A percentile compares a stretch with the other conserved stretches of the same genome.
Conservation (phyloP, 176 grass and related monocot species). For the Oryza glaberrima region DNA sequence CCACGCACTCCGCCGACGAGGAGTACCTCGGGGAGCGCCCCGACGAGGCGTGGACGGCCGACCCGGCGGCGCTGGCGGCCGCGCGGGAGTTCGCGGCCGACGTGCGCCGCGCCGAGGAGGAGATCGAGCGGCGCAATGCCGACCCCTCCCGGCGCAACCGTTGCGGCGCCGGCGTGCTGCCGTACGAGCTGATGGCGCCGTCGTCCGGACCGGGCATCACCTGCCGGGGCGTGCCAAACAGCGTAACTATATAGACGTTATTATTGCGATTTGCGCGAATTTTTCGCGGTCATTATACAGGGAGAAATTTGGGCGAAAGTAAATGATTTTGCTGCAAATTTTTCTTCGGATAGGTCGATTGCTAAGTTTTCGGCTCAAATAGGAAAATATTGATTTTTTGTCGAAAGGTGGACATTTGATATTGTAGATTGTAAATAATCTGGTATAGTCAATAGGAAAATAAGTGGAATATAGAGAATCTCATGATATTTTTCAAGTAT, state of each 20-base stretch:
- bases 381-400: slow-evolving; percentile 24
- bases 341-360: slow-evolving; percentile 5
- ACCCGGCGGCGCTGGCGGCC: slow-evolving; percentile 54
- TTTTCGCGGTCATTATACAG: not conserved
- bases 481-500: not conserved
- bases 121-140: slow-evolving; percentile 69
- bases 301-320: not conserved
- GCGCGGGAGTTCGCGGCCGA: slow-evolving; percentile 63
- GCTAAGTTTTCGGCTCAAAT: slow-evolving; percentile 25
- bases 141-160: slow-evolving; percentile 64
- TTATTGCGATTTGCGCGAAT: not conserved
- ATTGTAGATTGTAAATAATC: slow-evolving; percentile 42
- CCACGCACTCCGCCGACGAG: slow-evolving; percentile 94
- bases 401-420: not conserved
- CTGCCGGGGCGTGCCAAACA: slow-evolving; percentile 89
- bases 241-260: slow-evolving; percentile 64
- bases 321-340: not conserved
- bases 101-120: slow-evolving; percentile 64
- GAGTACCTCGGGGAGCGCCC: slow-evolving; percentile 83
- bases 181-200: slow-evolving; percentile 92
- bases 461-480: not conserved
- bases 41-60: slow-evolving; percentile 78
- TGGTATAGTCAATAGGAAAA: not conserved
- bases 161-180: slow-evolving; percentile 85
- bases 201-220: slow-evolving; percentile 80